phyloP scores from a whole-genome alignment of 1,284 basidiomycete species.

The Puccinia coronata region DNA sequence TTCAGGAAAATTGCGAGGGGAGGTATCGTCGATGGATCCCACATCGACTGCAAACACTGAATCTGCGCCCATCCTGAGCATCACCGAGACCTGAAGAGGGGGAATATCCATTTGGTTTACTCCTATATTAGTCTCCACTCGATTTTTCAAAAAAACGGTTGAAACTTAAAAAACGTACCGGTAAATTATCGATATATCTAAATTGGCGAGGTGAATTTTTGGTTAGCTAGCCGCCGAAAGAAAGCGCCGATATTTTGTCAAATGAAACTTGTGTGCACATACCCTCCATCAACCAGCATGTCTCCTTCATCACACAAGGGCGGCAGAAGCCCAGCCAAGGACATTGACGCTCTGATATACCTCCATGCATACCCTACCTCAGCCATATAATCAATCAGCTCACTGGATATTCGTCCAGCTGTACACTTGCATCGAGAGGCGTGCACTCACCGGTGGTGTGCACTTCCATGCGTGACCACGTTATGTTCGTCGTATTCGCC shows the following conservation, averaged over 20 bases:
- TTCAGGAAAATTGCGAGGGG: slow-evolving; percentile 90
- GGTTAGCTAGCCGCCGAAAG: slow-evolving; percentile 57
- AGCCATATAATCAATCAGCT: slow-evolving; percentile 65
- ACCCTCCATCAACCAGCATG: slow-evolving; percentile 60
- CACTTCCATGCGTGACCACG: slow-evolving; percentile 92
- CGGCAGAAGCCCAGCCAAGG: slow-evolving; percentile 88
- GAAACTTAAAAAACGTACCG: slow-evolving; percentile 63
- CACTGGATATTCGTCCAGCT: slow-evolving; percentile 57
- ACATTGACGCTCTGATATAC: slow-evolving; percentile 89
- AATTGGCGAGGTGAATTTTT: slow-evolving; percentile 62
- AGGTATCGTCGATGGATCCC: slow-evolving; percentile 92
- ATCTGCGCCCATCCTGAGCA: slow-evolving; percentile 87
- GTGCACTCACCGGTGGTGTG: slow-evolving; percentile 83
- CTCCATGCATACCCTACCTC: slow-evolving; percentile 57
- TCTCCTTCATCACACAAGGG: slow-evolving; percentile 92
- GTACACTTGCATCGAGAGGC: slow-evolving; percentile 62
- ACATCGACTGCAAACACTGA: slow-evolving; percentile 96
- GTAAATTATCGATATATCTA: slow-evolving; percentile 79
- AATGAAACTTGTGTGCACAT: slow-evolving; percentile 50
- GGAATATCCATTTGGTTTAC: slow-evolving; percentile 10
- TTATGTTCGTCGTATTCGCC: slow-evolving; percentile 99
- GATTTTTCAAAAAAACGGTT: not conserved
- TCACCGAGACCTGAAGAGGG: slow-evolving; percentile 71
- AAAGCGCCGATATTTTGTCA: slow-evolving; percentile 63
- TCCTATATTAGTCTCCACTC: not conserved